Conservation (phyloP, 352 stramenopile species). For the Phytophthora podocarpi region DNA sequence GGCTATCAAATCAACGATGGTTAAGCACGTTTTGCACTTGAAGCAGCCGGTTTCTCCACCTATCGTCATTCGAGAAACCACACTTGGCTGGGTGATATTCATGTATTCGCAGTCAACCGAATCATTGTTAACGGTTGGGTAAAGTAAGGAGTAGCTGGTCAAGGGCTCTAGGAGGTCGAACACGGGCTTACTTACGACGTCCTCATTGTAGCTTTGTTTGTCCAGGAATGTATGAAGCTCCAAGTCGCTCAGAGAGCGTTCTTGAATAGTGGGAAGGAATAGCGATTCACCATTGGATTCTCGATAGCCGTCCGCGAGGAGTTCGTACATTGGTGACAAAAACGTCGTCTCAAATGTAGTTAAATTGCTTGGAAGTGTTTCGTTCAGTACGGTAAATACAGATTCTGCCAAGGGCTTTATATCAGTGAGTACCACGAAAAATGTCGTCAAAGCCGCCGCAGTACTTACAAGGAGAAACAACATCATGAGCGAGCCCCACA, state of each 20-base stretch:
- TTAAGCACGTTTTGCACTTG: conserved; percentile 60
- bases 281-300: neutral
- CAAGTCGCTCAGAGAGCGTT: conserved; percentile 27
- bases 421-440: conserved; percentile 41
- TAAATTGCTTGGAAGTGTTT: conserved; percentile 36
- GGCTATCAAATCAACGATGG: conserved; percentile 37
- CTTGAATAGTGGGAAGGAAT: conserved; percentile 36
- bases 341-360: conserved; percentile 45
- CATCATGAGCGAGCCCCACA: conserved; percentile 43
- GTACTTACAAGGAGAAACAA: conserved; percentile 31
- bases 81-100: conserved; percentile 50
- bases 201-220: conserved; percentile 40
- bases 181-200: conserved; percentile 42
- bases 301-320: conserved; percentile 29
- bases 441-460: conserved; percentile 31
- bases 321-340: conserved; percentile 35
- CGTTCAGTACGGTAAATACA: conserved; percentile 29
- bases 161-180: conserved; percentile 51
- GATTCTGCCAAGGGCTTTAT: conserved; percentile 35
- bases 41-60: conserved; percentile 64
- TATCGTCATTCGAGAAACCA: conserved; percentile 57
- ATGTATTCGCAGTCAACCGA: conserved; percentile 45
- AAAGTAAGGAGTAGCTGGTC: conserved; percentile 45
- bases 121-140: conserved; percentile 43
- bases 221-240: conserved; percentile 52